Percentiles rank a stretch among this genome's conserved stretches.
phyloP scores from a whole-genome alignment of 2,329 filamentous ascomycete genomes.

The Tetracladium maxilliforme region DNA sequence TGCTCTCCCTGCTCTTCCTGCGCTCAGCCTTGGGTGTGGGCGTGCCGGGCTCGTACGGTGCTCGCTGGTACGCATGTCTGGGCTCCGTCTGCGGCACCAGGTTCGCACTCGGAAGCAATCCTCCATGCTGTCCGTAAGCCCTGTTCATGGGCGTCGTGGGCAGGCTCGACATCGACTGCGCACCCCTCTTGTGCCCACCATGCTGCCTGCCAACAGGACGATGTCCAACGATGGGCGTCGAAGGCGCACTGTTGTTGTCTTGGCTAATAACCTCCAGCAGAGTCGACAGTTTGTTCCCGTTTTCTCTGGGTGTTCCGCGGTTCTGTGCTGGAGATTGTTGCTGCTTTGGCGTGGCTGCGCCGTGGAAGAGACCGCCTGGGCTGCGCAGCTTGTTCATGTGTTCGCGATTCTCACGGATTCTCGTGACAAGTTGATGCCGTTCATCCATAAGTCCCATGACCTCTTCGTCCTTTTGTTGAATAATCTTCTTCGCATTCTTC shows the following conservation, averaged over 20 bases:
- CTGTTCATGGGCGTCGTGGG: slow-evolving; percentile 57
- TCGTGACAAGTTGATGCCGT: slow-evolving; percentile 60
- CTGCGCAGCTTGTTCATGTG: slow-evolving; percentile 70
- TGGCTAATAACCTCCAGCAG: slow-evolving; percentile 50
- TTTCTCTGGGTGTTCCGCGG: slow-evolving; percentile 27
- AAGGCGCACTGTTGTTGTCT: slow-evolving; percentile 59
- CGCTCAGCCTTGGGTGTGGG: slow-evolving; percentile 29
- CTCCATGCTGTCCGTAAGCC: slow-evolving; percentile 26
- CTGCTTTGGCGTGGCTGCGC: slow-evolving; percentile 41
- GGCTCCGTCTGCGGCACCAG: slow-evolving; percentile 46
- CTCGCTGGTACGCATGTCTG: slow-evolving; percentile 19
- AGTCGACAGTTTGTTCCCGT: slow-evolving; percentile 33
- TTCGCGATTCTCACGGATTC: slow-evolving; percentile 80
- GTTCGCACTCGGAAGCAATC: slow-evolving; percentile 46
- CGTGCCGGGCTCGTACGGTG: slow-evolving; percentile 9
- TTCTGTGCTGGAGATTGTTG: slow-evolving; percentile 25
- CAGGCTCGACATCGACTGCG: slow-evolving; percentile 73
- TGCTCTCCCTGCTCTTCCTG: slow-evolving; percentile 68
- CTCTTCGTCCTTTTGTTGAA: slow-evolving; percentile 65
- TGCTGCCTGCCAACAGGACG: too few species aligned
- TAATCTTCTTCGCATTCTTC: slow-evolving; percentile 61
- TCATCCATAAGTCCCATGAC: slow-evolving; percentile 58
- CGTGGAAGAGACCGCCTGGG: slow-evolving; percentile 53
- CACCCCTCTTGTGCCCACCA: slow-evolving; percentile 50
- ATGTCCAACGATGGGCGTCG: slow-evolving; percentile 43